Base-by-base conservation (phyloP, 1,284 basidiomycete species). In the Fomitopsis palustris region DNA sequence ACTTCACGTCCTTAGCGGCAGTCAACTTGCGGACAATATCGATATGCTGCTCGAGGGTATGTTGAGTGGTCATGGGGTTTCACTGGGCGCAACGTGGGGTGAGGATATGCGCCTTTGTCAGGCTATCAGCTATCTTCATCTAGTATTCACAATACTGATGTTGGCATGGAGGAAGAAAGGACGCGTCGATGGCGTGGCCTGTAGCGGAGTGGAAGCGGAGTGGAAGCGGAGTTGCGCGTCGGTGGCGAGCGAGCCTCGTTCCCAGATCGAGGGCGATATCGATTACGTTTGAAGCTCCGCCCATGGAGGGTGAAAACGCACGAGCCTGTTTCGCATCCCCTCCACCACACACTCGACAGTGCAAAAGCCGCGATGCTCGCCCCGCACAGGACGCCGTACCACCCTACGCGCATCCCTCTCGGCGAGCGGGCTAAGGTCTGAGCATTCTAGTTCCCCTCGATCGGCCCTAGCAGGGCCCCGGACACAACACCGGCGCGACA, bases 361-460 rank as follows among this genome's bases (percentile, higher is more conserved):
- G 31, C 39, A 27, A 58, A 58, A 57, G 59, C 59, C 55, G 55
- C 55, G 59, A 60, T n/a, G 59, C 59, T 60, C 55, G 53, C 55
- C 37, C 55, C 59, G 38, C 38, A 56, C 55, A 57, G 52, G 59
- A 31, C 27, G 41, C 37, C 54, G 25, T 16, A 14, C 23, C 25
- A 7, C 25, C 25, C 25, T 29, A 41, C 23, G 38, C 8, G 33
- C 55, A 23, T 29, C 37, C 41, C 17, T 41, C 23, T 37, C 25
- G 17, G 59, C 43, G 59, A 60, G 55, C 59, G 59, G 59, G 59
- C 59, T 57, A 60, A 60, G 59, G 59, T 60, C 59, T 60, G 59
- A 60, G 59, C 33, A 49, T 60, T 59, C 58, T 31, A 56, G 49
- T 57, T 52, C 39, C 52, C 58, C 55, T 56, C 42, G 59, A 60